Evolutionary conservation across 768 basidiomycete genomes (phyloP), one percentile per base, ranked within the genome.

Genomic region (Rhodotorula taiwanensis): DNA sequence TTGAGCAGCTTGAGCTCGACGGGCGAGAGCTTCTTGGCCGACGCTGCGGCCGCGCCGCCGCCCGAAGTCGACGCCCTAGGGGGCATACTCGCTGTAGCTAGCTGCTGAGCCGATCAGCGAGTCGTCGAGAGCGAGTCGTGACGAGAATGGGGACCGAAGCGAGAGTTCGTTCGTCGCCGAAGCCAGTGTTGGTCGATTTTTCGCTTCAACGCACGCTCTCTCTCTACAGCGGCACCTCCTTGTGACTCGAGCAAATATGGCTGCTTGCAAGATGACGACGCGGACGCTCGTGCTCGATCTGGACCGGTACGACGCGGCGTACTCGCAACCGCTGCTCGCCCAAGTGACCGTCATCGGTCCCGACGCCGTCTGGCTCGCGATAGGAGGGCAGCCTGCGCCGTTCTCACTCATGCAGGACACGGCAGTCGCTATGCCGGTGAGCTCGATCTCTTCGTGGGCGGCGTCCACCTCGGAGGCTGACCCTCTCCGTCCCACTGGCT

Each of bases 1-100:
- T 66, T 50, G 52, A 62, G 27, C 11, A 70, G 28, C 41, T 62
- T 62, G 27, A 50, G 44, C 55, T 70, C 68, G 30, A 57, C 42
- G 3, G 68, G 53, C 4, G 54, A 21, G 36, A 70, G 60, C 55
- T 62, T 65, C 43, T 52, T 58, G 44, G n/a, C 20, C n/a, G 13
- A 15, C 4, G 44, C 51, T 5, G n/a, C 27, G 33, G 51, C 33
- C 7, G 25, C 31, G 4, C n/a, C 31, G 39, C 30, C 33, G n/a
- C 25, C 57, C 57, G 58, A 60, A 25, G 51, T 60, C 11, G 43
- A 47, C 3, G 58, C 58, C 9, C 25, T 15, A 10, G 58, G 58
- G 4, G 58, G 58, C 58, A 60, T 60, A 16, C 13, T 30, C 39
- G 6, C 27, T 1, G n/a, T 25, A 3, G 8, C 2, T n/a, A 16